Evolutionary conservation across 495 filamentous ascomycete species (phyloP).

Genomic region (Aspergillus haitiensis): DNA sequence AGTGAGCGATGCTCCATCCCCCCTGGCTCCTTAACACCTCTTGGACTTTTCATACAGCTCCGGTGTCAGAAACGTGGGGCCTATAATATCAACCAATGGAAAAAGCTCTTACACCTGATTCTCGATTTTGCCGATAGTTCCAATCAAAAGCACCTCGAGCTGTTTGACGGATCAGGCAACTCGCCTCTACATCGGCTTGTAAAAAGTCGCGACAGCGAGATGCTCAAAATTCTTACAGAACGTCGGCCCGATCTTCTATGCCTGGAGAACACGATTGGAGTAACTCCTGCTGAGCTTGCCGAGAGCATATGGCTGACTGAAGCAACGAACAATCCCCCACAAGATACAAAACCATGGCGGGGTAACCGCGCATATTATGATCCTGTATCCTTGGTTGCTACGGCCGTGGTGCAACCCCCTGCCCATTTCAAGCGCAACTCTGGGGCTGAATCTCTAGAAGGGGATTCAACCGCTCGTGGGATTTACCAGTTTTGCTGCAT

Average conservation of each 20-base stretch:
- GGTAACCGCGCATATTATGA: background rate
- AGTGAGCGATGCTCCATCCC: constrained; percentile 41
- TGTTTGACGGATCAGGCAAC: constrained; percentile 67
- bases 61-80: background rate
- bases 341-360: background rate
- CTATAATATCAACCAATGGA: background rate
- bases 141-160: constrained; percentile 52
- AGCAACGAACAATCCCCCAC: constrained; percentile 23
- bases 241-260: constrained; percentile 57
- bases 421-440: constrained; percentile 25
- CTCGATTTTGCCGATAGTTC: constrained; percentile 51
- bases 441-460: background rate
- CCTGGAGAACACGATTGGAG: constrained; percentile 69
- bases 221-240: constrained; percentile 53
- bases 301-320: constrained; percentile 50
- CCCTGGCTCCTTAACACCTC: constrained; percentile 51
- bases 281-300: constrained; percentile 66
- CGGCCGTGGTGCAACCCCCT: constrained; percentile 13
- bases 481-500: constrained; percentile 31
- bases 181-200: constrained; percentile 62
- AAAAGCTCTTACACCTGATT: constrained; percentile 12
- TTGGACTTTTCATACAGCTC: constrained; percentile 38
- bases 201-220: constrained; percentile 30
- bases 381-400: background rate
- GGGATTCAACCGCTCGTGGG: background rate